These are phyloP conservation scores for Corymbia calophylla DNA, from an alignment of 441 rosid species.

Conservation along the genomic window DNA sequence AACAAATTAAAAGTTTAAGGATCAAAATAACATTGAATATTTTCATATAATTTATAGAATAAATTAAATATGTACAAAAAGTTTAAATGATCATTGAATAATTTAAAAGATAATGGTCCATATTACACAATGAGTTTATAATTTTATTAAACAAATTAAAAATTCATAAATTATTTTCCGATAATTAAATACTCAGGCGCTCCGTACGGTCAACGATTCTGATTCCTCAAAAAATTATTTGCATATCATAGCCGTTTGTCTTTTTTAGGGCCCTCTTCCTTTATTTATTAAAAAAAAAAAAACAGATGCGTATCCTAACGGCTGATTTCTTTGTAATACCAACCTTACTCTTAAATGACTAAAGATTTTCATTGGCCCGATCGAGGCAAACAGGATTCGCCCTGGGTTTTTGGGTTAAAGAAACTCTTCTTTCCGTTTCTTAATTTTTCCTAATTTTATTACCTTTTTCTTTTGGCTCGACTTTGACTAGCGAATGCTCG, in stretches of 20 bases:
- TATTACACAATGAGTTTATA: too few relatives aligned
- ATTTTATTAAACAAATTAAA: too few relatives aligned
- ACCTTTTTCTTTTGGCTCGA: fast-evolving
- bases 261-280: neutral
- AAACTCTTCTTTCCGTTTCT: neutral
- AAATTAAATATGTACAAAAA: fast-evolving
- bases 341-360: neutral
- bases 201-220: fast-evolving
- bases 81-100: too few relatives aligned
- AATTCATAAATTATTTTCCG: neutral
- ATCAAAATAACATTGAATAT: fast-evolving
- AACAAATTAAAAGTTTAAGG: fast-evolving
- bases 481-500: fast-evolving
- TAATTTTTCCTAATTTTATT: too few relatives aligned
- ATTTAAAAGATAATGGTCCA: fast-evolving
- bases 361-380: too few relatives aligned
- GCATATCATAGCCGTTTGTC: neutral
- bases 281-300: fast-evolving
- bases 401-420: fast-evolving
- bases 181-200: neutral
- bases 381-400: too few relatives aligned
- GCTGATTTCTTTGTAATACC: neutral
- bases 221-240: neutral
- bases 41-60: neutral
- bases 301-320: neutral